A percentile compares a stretch with the other conserved stretches of the same genome.
Evolutionary conservation across 352 stramenopile species (phyloP).

Genomic region (Globisporangium middletonii): DNA sequence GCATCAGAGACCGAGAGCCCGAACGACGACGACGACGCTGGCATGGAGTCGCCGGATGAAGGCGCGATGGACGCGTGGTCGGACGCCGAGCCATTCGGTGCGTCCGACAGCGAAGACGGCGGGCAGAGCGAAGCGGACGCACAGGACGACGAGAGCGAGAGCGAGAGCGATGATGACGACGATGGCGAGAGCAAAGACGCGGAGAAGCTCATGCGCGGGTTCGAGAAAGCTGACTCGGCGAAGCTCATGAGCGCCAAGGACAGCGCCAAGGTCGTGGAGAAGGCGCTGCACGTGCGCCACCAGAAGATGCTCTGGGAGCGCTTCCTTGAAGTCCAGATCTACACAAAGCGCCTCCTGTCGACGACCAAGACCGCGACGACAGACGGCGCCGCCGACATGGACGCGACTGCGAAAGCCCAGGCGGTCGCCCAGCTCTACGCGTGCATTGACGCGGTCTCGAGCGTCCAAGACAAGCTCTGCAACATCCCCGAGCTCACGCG

Average conservation of each 20-base stretch:
- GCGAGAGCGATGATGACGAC: constrained; percentile 25
- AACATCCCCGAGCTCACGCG: constrained; percentile 47
- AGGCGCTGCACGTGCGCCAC: constrained; percentile 72
- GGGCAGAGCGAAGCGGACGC: constrained; percentile 28
- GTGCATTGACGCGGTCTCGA: constrained; percentile 56
- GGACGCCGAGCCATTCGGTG: constrained; percentile 74
- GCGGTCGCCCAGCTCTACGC: constrained; percentile 45
- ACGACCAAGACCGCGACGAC: constrained; percentile 29
- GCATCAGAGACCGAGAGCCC: background rate
- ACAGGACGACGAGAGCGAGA: constrained; percentile 19
- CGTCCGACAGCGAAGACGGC: constrained; percentile 42
- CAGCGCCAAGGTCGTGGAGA: constrained; percentile 70
- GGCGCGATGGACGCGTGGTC: constrained; percentile 75
- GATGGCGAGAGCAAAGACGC: constrained; percentile 49
- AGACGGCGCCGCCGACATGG: constrained; percentile 13
- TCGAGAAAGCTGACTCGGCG: constrained; percentile 74
- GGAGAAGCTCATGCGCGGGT: constrained; percentile 70
- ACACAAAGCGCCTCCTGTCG: constrained; percentile 69
- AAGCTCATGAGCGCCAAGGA: constrained; percentile 72
- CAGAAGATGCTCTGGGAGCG: constrained; percentile 84
- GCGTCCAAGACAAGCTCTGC: constrained; percentile 61
- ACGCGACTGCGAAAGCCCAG: constrained; percentile 27
- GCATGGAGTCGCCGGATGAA: constrained; percentile 58
- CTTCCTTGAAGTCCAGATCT: constrained; percentile 82
- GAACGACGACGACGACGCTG: constrained; percentile 10